A percentile compares a stretch with the other conserved stretches of the same genome.
phyloP scores from a whole-genome alignment of 2,329 filamentous ascomycete species.

The Colletotrichum eremochloae region DNA sequence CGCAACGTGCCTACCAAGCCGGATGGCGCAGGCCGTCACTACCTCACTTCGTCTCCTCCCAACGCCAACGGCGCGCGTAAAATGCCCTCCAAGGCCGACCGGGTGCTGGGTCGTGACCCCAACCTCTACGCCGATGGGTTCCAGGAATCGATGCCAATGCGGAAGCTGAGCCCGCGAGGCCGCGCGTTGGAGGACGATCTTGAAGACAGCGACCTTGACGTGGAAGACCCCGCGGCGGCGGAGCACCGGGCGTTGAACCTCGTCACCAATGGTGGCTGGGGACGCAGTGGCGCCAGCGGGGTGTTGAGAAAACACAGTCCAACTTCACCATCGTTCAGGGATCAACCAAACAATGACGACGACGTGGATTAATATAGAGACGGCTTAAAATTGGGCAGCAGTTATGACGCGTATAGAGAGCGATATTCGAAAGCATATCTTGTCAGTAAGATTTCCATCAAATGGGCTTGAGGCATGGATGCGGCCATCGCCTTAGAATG shows the following conservation, averaged over 20 bases:
- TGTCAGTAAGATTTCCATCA: constrained; percentile 13
- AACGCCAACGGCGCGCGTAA: constrained; percentile 50
- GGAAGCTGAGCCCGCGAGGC: constrained; percentile 61
- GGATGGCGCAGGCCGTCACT: constrained; percentile 48
- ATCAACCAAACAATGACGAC: constrained; percentile 32
- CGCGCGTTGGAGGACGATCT: constrained; percentile 59
- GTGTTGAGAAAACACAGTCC: constrained; percentile 55
- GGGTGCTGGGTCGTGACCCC: constrained; percentile 69
- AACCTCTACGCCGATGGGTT: constrained; percentile 66
- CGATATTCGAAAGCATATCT: constrained; percentile 35
- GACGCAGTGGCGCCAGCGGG: constrained; percentile 58
- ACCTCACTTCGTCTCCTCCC: constrained; percentile 44
- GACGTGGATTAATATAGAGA: constrained; percentile 35
- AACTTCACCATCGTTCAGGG: constrained; percentile 34
- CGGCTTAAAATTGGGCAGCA: neutral
- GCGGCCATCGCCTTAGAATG: constrained; percentile 29
- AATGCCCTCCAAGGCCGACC: constrained; percentile 68
- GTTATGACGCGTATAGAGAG: constrained; percentile 21
- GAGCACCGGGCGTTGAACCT: constrained; percentile 62
- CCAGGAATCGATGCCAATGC: constrained; percentile 59
- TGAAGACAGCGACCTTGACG: constrained; percentile 50
- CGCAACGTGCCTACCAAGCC: constrained; percentile 40
- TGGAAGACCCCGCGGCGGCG: constrained; percentile 55
- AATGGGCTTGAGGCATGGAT: constrained; percentile 19
- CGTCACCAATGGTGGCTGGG: constrained; percentile 56